phyloP scores from a whole-genome alignment of 2,329 filamentous ascomycete species.

The Epichloe gansuensis region DNA sequence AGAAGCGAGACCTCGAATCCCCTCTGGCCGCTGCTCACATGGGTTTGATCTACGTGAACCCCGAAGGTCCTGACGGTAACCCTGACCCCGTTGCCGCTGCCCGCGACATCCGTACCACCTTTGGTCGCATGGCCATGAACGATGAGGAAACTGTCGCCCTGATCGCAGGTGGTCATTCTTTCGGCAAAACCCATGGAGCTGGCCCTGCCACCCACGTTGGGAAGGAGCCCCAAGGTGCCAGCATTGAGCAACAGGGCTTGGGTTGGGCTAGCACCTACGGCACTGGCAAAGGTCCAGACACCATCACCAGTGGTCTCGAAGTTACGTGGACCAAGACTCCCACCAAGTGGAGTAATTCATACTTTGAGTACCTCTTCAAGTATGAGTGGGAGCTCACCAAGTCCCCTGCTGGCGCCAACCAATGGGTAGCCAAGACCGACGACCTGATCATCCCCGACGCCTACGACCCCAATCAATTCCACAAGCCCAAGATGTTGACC shows the following conservation, averaged over 20 bases:
- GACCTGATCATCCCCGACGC: slow-evolving; percentile 59
- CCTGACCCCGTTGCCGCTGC: slow-evolving; percentile 59
- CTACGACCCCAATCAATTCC: slow-evolving; percentile 59
- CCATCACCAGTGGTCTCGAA: slow-evolving; percentile 67
- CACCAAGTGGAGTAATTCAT: slow-evolving; percentile 63
- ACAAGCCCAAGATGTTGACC: slow-evolving; percentile 64
- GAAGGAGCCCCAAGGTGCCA: slow-evolving; percentile 52
- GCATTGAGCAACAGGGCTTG: slow-evolving; percentile 54
- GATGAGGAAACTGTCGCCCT: slow-evolving; percentile 72
- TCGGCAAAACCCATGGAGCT: slow-evolving; percentile 73
- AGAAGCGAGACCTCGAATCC: slow-evolving; percentile 52
- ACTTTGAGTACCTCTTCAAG: slow-evolving; percentile 65
- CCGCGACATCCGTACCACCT: slow-evolving; percentile 61
- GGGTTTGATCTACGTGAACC: slow-evolving; percentile 75
- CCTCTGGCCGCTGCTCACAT: slow-evolving; percentile 55
- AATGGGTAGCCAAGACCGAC: slow-evolving; percentile 62
- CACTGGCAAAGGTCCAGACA: slow-evolving; percentile 56
- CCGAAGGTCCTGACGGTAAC: slow-evolving; percentile 61
- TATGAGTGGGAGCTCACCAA: slow-evolving; percentile 68
- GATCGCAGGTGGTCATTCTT: slow-evolving; percentile 66
- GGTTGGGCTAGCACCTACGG: slow-evolving; percentile 58
- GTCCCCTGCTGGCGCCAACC: slow-evolving; percentile 63
- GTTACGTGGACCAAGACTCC: slow-evolving; percentile 71
- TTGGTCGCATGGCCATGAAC: slow-evolving; percentile 72
- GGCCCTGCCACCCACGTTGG: slow-evolving; percentile 51